phyloP scores from a whole-genome alignment of 768 basidiomycete genomes.

The Pholiota microspora region DNA sequence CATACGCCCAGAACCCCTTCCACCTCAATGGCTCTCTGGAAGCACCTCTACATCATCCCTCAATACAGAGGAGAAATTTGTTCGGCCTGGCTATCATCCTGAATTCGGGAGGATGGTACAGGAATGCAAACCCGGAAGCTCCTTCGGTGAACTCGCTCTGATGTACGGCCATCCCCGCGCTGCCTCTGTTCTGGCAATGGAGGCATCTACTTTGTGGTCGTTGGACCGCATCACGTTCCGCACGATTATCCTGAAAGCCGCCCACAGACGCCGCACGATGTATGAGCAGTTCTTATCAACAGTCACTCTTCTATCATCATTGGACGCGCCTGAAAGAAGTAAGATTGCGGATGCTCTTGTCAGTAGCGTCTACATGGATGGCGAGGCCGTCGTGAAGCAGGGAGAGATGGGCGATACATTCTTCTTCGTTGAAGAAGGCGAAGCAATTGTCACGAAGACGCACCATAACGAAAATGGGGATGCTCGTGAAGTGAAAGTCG shows the following conservation, averaged over 20 bases:
- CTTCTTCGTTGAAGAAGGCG: conserved; percentile 95
- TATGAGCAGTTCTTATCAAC: conserved; percentile 96
- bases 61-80: conserved; percentile 49
- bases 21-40: conserved; percentile 55
- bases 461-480: conserved; percentile 58
- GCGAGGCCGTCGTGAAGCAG: conserved; percentile 84
- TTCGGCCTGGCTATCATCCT: conserved; percentile 65
- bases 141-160: conserved; percentile 94
- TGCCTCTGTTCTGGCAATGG: conserved; percentile 87
- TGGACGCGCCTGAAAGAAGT: conserved; percentile 86
- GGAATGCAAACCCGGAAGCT: conserved; percentile 80
- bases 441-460: conserved; percentile 82
- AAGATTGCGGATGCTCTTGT: conserved; percentile 97
- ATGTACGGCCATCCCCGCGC: conserved; percentile 98
- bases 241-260: conserved; percentile 93
- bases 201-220: conserved; percentile 86
- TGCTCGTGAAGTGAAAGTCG: conserved; percentile 66
- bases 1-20: conserved; percentile 65
- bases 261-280: conserved; percentile 88
- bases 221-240: conserved; percentile 98
- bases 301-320: conserved; percentile 81
- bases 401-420: conserved; percentile 97
- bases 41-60: conserved; percentile 26
- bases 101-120: conserved; percentile 80
- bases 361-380: conserved; percentile 77